phyloP scores from a whole-genome alignment of 805 yeast genomes.

The Danielozyma ontarioensis region DNA sequence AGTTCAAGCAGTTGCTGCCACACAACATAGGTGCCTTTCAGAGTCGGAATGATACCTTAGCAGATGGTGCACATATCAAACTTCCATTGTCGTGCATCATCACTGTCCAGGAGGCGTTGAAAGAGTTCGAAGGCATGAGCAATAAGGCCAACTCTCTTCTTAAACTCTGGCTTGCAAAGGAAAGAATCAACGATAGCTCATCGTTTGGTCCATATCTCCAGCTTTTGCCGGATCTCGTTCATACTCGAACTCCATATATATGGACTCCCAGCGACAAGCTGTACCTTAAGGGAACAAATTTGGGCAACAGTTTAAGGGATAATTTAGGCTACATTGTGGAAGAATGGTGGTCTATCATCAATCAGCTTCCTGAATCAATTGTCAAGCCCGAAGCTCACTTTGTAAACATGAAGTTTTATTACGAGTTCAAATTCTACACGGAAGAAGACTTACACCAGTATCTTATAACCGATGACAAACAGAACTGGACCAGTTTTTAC shows the following conservation, averaged over 20 bases:
- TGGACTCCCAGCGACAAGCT: conserved; percentile 54
- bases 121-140: conserved; percentile 11
- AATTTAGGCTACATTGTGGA: conserved; percentile 42
- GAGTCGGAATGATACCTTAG: conserved; percentile 1
- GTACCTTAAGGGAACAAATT: conserved; percentile 62
- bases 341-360: conserved; percentile 53
- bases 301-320: conserved; percentile 50
- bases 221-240: conserved; percentile 30
- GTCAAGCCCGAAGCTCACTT: conserved; percentile 30
- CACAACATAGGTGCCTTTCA: conserved; percentile 24
- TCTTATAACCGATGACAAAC: conserved; percentile 13
- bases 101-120: conserved; percentile 20
- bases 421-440: conserved; percentile 35
- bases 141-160: conserved; percentile 23
- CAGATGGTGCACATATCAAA: conserved; percentile 10
- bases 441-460: conserved; percentile 31
- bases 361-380: conserved; percentile 22
- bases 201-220: conserved; percentile 24
- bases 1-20: conserved; percentile 15
- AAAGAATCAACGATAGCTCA: conserved; percentile 15
- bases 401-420: conserved; percentile 38
- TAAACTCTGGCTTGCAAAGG: conserved; percentile 31
- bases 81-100: conserved; percentile 15
- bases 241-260: conserved; percentile 58
- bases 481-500: conserved; percentile 59